Percentiles rank a stretch among this genome's conserved stretches.
Evolutionary conservation across 176 grass and related monocot genomes (phyloP).

Genomic region (Bromus sterilis): DNA sequence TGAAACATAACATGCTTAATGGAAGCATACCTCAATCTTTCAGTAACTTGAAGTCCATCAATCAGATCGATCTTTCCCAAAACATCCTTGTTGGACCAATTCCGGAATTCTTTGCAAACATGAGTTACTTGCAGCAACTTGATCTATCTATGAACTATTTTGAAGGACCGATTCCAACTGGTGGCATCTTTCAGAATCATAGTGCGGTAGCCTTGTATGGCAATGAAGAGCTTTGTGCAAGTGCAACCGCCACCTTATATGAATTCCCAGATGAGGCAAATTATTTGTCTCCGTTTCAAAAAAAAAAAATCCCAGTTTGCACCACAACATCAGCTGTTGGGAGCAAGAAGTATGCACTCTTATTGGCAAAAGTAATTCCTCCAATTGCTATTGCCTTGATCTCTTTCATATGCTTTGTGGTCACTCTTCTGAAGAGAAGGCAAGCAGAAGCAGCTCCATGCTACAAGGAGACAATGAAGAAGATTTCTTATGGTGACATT

Average conservation of each 20-base stretch:
- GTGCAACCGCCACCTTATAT: background rate
- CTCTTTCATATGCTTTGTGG: background rate
- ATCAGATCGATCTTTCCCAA: background rate
- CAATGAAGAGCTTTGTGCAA: background rate
- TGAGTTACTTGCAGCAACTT: background rate
- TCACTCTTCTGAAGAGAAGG: background rate
- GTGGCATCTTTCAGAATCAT: background rate
- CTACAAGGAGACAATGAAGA: constrained; percentile 24
- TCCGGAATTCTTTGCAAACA: background rate
- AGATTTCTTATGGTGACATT: constrained; percentile 8
- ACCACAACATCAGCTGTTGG: background rate
- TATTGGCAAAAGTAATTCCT: constrained; percentile 1
- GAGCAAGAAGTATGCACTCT: background rate
- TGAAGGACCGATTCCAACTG: background rate
- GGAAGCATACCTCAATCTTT: background rate
- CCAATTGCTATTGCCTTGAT: background rate
- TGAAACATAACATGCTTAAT: background rate
- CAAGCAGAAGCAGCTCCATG: background rate
- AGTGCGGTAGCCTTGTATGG: background rate
- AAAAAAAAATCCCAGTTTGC: too few species aligned
- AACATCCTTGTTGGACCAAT: background rate
- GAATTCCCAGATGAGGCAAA: too few species aligned
- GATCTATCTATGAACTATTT: background rate
- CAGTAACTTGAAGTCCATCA: background rate
- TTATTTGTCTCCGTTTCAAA: too few species aligned